These are phyloP conservation scores for Plenodomus tracheiphilus DNA, from an alignment of 2,329 filamentous ascomycete species.

Conservation along the genomic window DNA sequence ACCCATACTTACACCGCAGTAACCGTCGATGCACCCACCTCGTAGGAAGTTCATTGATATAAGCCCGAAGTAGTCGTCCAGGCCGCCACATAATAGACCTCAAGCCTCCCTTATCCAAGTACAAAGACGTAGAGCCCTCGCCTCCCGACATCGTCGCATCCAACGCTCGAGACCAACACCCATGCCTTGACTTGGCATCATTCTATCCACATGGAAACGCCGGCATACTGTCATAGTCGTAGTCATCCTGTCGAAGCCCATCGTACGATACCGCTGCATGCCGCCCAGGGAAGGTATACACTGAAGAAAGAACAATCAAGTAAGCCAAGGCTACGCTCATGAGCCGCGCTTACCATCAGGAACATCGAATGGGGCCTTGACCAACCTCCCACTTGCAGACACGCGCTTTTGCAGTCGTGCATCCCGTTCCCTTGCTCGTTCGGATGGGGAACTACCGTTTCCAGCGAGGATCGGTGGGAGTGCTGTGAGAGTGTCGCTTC, in stretches of 20 bases:
- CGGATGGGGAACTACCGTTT: constrained; percentile 45
- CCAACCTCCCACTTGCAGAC: constrained; percentile 47
- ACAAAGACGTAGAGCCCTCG: not conserved
- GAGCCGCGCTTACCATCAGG: constrained; percentile 42
- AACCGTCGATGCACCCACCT: not conserved
- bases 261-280: constrained; percentile 30
- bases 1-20: not conserved
- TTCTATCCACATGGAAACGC: not conserved
- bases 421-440: constrained; percentile 43
- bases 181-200: not conserved
- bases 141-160: not conserved
- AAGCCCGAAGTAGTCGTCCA: not conserved
- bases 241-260: constrained; percentile 38
- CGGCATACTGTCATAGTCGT: constrained; percentile 4
- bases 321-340: constrained; percentile 34
- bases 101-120: not conserved
- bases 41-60: not conserved
- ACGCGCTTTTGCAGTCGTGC: constrained; percentile 45
- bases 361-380: constrained; percentile 37
- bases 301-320: constrained; percentile 32
- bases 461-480: constrained; percentile 58
- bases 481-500: constrained; percentile 62
- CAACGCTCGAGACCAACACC: not conserved
- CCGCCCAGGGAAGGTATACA: constrained; percentile 40
- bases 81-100: not conserved